Conservation (phyloP, 2,329 filamentous ascomycete species). For the Trichoderma koningiopsis region DNA sequence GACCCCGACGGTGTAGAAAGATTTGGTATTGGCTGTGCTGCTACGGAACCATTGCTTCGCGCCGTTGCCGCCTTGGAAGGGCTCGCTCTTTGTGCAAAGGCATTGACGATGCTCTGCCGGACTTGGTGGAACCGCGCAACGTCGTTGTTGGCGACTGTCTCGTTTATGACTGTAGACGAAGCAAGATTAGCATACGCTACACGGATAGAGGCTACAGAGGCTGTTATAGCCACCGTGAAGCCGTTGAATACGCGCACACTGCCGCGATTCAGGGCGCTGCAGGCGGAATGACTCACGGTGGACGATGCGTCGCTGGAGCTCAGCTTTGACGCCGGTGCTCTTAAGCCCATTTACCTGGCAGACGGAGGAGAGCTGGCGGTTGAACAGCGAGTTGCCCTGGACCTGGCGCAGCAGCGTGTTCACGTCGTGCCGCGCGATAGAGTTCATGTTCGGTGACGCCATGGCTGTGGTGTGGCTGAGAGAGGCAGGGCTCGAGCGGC, state of each 20-base stretch:
- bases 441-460: slow-evolving; percentile 32
- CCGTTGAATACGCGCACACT: background rate
- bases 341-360: slow-evolving; percentile 73
- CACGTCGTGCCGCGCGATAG: slow-evolving; percentile 47
- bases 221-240: background rate
- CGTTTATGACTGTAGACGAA: slow-evolving; percentile 44
- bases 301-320: slow-evolving; percentile 77
- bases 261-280: background rate
- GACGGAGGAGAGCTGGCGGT: slow-evolving; percentile 72
- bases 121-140: slow-evolving; percentile 47
- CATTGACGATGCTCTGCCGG: slow-evolving; percentile 46
- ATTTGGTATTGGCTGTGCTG: slow-evolving; percentile 25
- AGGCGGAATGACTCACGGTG: slow-evolving; percentile 62
- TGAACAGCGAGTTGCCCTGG: slow-evolving; percentile 50
- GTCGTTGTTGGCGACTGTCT: slow-evolving; percentile 43
- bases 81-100: slow-evolving; percentile 36
- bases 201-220: background rate
- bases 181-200: slow-evolving; percentile 7
- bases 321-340: slow-evolving; percentile 82
- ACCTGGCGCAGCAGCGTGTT: slow-evolving; percentile 49
- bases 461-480: slow-evolving; percentile 28
- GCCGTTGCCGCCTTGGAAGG: slow-evolving; percentile 31
- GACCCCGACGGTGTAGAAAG: slow-evolving; percentile 22
- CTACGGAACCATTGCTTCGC: slow-evolving; percentile 21
- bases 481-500: slow-evolving; percentile 10